Percentiles rank a stretch among this genome's conserved stretches.
These are phyloP conservation scores for Atkinsonella hypoxylon DNA, from an alignment of 2,329 filamentous ascomycete genomes.

Conservation along the genomic window DNA sequence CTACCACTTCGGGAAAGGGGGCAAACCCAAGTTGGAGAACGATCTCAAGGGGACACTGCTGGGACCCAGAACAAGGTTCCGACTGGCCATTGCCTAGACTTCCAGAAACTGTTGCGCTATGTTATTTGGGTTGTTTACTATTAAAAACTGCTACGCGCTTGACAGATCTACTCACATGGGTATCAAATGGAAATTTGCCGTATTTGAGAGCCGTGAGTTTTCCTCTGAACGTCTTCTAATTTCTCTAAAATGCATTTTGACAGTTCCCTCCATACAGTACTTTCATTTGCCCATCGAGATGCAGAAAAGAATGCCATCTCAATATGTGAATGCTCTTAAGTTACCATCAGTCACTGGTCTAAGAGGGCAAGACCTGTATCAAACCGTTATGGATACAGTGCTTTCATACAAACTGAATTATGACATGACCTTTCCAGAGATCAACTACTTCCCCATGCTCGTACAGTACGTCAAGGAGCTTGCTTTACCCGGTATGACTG, in stretches of 20 bases:
- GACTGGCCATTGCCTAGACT: constrained; percentile 51
- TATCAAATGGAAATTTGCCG: constrained; percentile 52
- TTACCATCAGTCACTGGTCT: constrained; percentile 29
- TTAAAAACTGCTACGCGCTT: constrained; percentile 66
- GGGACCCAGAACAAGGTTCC: constrained; percentile 32
- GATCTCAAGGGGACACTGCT: constrained; percentile 24
- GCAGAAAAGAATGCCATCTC: constrained; percentile 48
- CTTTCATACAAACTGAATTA: constrained; percentile 56
- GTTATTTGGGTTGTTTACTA: constrained; percentile 67
- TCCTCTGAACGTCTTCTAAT: background rate
- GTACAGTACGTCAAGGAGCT: constrained; percentile 60
- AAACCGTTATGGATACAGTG: constrained; percentile 47
- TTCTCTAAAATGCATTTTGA: background rate
- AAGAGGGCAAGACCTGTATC: constrained; percentile 49
- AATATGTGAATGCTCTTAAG: constrained; percentile 49
- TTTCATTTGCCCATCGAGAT: constrained; percentile 50
- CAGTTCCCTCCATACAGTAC: constrained; percentile 26
- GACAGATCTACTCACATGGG: constrained; percentile 61
- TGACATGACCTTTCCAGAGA: constrained; percentile 55
- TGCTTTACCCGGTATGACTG: constrained; percentile 54
- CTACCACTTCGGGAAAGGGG: constrained; percentile 12
- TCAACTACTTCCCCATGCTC: constrained; percentile 59
- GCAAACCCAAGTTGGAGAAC: constrained; percentile 17
- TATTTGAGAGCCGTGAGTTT: constrained; percentile 54
- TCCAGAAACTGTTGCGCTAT: constrained; percentile 63